phyloP scores from a whole-genome alignment of 78 protist species.

The Guillardia theta region DNA sequence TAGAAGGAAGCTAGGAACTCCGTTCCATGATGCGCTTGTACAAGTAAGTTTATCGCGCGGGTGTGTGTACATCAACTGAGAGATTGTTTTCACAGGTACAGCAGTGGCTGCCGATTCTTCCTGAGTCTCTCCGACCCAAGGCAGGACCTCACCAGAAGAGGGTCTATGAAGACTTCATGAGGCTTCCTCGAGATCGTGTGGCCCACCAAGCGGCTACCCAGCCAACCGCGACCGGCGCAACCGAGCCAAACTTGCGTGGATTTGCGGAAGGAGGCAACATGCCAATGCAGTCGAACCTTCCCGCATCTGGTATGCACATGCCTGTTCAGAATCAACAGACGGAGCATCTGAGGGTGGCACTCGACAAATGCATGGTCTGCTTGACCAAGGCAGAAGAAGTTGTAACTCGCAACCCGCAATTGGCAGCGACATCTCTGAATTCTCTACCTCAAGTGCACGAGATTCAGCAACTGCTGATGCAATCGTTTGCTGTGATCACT shows the following conservation, averaged over 20 bases:
- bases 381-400: neutral
- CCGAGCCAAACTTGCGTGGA: no score
- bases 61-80: neutral
- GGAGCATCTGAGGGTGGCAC: neutral
- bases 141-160: constrained; percentile 55
- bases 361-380: neutral
- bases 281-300: no score
- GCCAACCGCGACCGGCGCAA: no score
- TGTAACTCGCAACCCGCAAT: neutral
- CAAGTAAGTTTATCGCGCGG: neutral
- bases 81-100: neutral
- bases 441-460: neutral
- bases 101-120: constrained; percentile 55
- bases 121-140: constrained; percentile 80
- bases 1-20: constrained; percentile 65
- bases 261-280: no score
- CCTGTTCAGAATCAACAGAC: neutral
- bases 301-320: neutral
- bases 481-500: neutral
- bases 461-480: neutral
- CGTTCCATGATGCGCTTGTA: neutral
- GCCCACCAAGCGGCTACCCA: neutral
- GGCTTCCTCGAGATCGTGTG: constrained; percentile 49
- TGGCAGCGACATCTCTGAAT: neutral
- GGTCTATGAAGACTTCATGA: constrained; percentile 86